Conservation (phyloP, 768 basidiomycete species). For the Termitomyces sp. region DNA sequence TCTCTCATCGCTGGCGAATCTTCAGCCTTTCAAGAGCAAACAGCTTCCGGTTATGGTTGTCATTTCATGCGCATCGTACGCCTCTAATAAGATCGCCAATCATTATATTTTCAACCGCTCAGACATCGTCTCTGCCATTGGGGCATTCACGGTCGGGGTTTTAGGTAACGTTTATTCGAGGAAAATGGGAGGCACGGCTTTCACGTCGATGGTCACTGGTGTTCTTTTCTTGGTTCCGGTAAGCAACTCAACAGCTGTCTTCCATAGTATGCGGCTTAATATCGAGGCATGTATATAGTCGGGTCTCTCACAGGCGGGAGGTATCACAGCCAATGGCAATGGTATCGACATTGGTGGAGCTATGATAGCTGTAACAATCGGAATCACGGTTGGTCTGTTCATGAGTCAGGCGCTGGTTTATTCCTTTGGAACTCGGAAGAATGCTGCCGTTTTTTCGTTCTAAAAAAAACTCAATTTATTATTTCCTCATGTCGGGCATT, state of each 20-base stretch:
- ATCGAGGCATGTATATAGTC: slow-evolving; percentile 43
- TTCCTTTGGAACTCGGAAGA: slow-evolving; percentile 79
- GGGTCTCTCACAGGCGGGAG: slow-evolving; percentile 81
- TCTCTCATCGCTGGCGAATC: slow-evolving; percentile 67
- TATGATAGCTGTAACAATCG: slow-evolving; percentile 87
- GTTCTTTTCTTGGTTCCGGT: slow-evolving; percentile 86
- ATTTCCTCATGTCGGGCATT: background rate
- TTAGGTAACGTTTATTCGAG: slow-evolving; percentile 80
- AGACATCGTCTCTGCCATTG: slow-evolving; percentile 80
- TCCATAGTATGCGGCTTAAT: background rate
- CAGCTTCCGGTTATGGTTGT: slow-evolving; percentile 80
- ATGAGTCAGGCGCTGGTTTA: slow-evolving; percentile 86
- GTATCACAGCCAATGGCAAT: slow-evolving; percentile 74
- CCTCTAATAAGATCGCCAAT: slow-evolving; percentile 77
- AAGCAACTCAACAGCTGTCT: slow-evolving; percentile 23
- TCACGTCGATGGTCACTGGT: slow-evolving; percentile 88
- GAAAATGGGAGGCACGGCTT: slow-evolving; percentile 79
- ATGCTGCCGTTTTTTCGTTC: slow-evolving; percentile 82
- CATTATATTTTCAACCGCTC: slow-evolving; percentile 82
- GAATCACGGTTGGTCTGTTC: slow-evolving; percentile 85
- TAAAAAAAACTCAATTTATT: slow-evolving; percentile 22
- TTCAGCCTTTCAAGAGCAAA: slow-evolving; percentile 67
- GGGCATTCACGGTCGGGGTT: slow-evolving; percentile 75
- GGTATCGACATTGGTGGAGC: slow-evolving; percentile 82
- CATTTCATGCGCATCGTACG: slow-evolving; percentile 76